Base-by-base conservation (phyloP, 345 rosid genomes). In the Physaria fendleri region DNA sequence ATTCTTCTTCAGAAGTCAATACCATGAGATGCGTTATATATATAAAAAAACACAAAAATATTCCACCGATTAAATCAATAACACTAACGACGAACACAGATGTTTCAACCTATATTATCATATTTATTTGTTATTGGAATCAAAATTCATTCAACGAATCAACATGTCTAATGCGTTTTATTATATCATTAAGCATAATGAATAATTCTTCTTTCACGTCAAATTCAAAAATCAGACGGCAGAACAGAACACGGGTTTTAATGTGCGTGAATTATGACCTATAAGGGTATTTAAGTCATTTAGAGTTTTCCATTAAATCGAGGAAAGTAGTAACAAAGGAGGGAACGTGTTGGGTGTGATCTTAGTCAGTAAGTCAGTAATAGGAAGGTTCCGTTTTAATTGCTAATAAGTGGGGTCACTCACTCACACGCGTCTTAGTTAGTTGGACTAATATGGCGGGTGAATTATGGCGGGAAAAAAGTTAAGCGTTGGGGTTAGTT, bases 401-500 rank as follows among this genome's bases (percentile, higher is more conserved):
- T 24, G 14, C 47, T n/a, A n/a, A n/a, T n/a, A 41, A 51, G 42
- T 60, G 67, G 35, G 62, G 5, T n/a, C n/a, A n/a, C n/a, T n/a
- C n/a, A n/a, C n/a, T n/a, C 37, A 55, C 63, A 69, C 57, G 29
- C 51, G 68, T 42, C n/a, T 61, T n/a, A n/a, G 14, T 41, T 61
- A 62, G 73, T 61, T 69, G 37, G 62, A 25, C 62, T 52, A 61
- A 61, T 69, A 15, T 69, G 73, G 73, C 56, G 73, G 73, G 73
- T 60, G 61, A 34, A 1, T 51, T 60, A 43, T 68, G 56, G 73
- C 73, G 73, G 42, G 73, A 35, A 32, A 8, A 10, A 32, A 16
- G 7, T n/a, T n/a, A 41, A 17, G 33, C 10, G 32, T 32, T 13
- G 28, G 7, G 33, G 6, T 53, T 22, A 38, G 32, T 56, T 56